Conservation (phyloP, 2,329 filamentous ascomycete species). For the Apiospora aurea region DNA sequence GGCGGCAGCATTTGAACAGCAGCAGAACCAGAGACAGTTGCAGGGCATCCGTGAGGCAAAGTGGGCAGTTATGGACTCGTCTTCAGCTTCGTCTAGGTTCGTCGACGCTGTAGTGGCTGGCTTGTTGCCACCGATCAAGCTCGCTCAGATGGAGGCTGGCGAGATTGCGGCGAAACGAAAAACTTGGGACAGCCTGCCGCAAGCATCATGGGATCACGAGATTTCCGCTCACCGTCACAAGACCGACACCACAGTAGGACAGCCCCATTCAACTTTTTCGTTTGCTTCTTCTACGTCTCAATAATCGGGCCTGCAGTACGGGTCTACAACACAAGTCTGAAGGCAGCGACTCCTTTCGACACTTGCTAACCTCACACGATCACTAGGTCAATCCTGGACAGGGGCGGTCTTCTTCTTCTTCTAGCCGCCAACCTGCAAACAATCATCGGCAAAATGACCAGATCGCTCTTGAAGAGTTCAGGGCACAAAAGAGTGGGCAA, state of each 20-base stretch:
- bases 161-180: not conserved
- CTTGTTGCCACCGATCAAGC: slow-evolving; percentile 30
- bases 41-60: slow-evolving; percentile 27
- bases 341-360: not conserved
- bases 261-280: not conserved
- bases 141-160: slow-evolving; percentile 31
- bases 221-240: not conserved
- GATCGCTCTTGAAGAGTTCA: not conserved
- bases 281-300: slow-evolving; percentile 4
- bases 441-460: slow-evolving; percentile 7
- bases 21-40: slow-evolving; percentile 12
- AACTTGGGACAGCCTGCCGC: not conserved
- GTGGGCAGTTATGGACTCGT: slow-evolving; percentile 34
- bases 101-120: slow-evolving; percentile 34
- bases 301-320: not conserved
- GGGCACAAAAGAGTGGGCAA: not conserved
- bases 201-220: not conserved
- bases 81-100: slow-evolving; percentile 31
- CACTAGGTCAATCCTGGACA: not conserved
- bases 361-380: slow-evolving; percentile 17
- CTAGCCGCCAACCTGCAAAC: not conserved
- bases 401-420: not conserved
- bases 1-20: slow-evolving; percentile 30
- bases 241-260: not conserved
- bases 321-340: not conserved